These are phyloP conservation scores for Agaricus subrufescens DNA, from an alignment of 768 basidiomycete species.

Conservation along the genomic window DNA sequence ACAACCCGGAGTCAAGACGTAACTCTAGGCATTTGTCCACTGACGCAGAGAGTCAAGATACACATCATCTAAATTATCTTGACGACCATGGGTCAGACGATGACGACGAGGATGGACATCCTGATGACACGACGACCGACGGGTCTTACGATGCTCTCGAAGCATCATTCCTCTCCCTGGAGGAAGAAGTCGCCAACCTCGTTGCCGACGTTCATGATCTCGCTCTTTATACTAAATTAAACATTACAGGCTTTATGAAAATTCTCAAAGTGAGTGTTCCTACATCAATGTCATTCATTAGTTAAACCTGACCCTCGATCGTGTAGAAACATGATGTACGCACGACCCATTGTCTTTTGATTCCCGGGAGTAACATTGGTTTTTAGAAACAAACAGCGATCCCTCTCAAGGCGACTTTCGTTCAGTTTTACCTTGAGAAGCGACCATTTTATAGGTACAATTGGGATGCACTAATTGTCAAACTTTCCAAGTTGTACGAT, in stretches of 20 bases:
- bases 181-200: constrained; percentile 92
- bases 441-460: constrained; percentile 97
- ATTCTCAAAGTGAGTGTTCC: constrained; percentile 72
- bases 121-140: constrained; percentile 27
- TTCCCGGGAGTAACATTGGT: not conserved
- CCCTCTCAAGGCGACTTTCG: constrained; percentile 80
- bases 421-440: constrained; percentile 88
- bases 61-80: constrained; percentile 31
- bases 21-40: constrained; percentile 19
- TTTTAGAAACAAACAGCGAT: constrained; percentile 87
- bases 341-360: constrained; percentile 3
- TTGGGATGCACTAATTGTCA: constrained; percentile 94
- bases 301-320: not conserved
- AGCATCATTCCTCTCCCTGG: constrained; percentile 79
- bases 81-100: constrained; percentile 74
- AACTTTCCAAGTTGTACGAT: constrained; percentile 91
- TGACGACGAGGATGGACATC: constrained; percentile 32
- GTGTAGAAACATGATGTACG: constrained; percentile 87
- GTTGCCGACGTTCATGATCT: constrained; percentile 92
- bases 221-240: constrained; percentile 90
- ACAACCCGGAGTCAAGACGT: constrained; percentile 11
- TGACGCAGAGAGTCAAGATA: constrained; percentile 60
- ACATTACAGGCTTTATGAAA: constrained; percentile 98
- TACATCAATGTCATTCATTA: not conserved
- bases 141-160: constrained; percentile 76